Evolutionary conservation across 2,329 filamentous ascomycete species (phyloP), one percentile per base, ranked within the genome.

Genomic region (Verticillium dahliae): DNA sequence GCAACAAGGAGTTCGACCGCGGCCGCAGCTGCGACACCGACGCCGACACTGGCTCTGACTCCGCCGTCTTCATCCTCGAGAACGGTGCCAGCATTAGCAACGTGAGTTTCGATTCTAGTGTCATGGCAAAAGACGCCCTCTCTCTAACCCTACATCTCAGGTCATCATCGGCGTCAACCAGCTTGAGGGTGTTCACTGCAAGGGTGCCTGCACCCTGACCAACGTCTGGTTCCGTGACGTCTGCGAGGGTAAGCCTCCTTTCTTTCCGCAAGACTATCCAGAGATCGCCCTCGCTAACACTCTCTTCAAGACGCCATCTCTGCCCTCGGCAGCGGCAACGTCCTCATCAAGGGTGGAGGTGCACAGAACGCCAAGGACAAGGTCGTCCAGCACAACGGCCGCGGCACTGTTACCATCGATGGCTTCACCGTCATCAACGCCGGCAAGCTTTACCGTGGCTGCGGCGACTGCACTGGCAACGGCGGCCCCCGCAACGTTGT

Each of bases 151-250:
- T 27, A 5, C 11, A 4, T 2, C 18, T 15, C 56, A 58, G 56
- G 56, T 80, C 68, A 82, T 84, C 68, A 83, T 83, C 59, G 80
- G 82, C 27, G 74, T 74, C n/a, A 76, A 79, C 62, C 74, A 82
- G 63, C 74, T 77, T 39, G 81, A 81, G 70, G 81, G 76, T 60
- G 76, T 83, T 37, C 80, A 84, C 72, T 83, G 81, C 70, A 69
- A 76, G 59, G 80, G 78, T 38, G 70, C 75, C 14, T 82, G 80
- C 67, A 74, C 70, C 11, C 63, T 73, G 35, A 73, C 70, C 65
- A 74, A 74, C 62, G 75, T 77, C 63, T 75, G 73, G 75, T 75
- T 72, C 71, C 68, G 70, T 15, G 71, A 76, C 58, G 73, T 77
- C 35, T 77, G 75, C 63, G 75, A 77, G 61, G 76, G 63, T 65